Evolutionary conservation across 306 rosid species (phyloP), one percentile per base, ranked within the genome.

Genomic region (Casuarina cunninghamiana): DNA sequence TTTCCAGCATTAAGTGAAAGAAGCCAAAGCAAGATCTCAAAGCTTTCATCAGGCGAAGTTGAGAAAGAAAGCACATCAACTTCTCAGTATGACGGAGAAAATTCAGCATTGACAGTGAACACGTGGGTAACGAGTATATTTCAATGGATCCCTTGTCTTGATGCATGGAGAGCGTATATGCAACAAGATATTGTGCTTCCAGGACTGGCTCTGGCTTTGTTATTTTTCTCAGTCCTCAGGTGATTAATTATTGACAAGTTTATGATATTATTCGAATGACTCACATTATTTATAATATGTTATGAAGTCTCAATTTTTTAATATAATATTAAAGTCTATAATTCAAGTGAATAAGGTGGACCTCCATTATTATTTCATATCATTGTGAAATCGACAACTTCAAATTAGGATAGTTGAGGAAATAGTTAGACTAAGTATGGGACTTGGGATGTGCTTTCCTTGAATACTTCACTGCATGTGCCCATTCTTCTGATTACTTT

Each of bases 151-250:
- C 90, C 95, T 45, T 95, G 85, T 82, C 11, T 92, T 75, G 81
- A 71, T 53, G 90, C 90, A 53, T 95, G 98, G 97, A 87, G 75
- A 81, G 91, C 92, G 76, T 95, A 89, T 80, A 49, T 88, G 44
- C 73, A 83, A 82, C 97, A 95, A 87, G 92, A 90, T 77, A 91
- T 86, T 63, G 87, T 84, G 9, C 88, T 92, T n/a, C 91, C 97
- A 46, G 98, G 98, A 80, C 21, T 89, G 50, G 90, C 98, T 76
- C 84, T 94, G 49, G 93, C 97, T 72, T 79, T 94, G 85, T 62
- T 94, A 53, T 94, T 44, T 81, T 89, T 94, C 85, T 92, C 97
- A 19, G 98, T 92, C 21, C 95, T 95, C 66, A 92, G 98, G 98
- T 94, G 53, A 86, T 58, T 10, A 58, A 17, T 13, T 42, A 41